phyloP scores from a whole-genome alignment of 805 yeast genomes.

The Suhomyces kilbournensis region DNA sequence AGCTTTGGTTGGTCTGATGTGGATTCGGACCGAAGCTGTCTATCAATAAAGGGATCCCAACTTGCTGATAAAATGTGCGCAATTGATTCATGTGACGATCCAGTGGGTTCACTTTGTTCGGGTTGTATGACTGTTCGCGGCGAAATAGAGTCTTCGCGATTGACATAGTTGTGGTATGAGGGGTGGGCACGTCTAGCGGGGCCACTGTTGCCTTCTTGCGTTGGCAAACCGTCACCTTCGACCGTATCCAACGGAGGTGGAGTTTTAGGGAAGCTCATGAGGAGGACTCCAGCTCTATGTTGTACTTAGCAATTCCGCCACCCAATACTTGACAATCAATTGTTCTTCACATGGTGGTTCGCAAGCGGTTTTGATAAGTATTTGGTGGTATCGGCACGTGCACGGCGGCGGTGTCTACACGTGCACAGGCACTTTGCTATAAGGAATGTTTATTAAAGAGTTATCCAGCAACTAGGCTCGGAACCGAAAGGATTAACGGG shows the following conservation, averaged over 20 bases:
- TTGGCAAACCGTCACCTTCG: not conserved
- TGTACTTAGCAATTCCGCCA: not conserved
- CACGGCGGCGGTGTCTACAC: not conserved
- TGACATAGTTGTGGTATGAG: not conserved
- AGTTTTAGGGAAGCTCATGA: not conserved
- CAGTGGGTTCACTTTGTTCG: not conserved
- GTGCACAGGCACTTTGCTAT: not conserved
- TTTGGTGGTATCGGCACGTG: not conserved
- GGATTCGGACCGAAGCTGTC: not conserved
- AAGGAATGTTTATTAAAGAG: not conserved
- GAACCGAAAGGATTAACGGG: not conserved
- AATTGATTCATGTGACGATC: slow-evolving; percentile 2
- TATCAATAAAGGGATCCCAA: slow-evolving; percentile 8
- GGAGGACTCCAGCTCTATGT: not conserved
- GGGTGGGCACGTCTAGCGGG: not conserved
- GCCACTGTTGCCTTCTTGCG: not conserved
- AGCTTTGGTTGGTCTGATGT: not conserved
- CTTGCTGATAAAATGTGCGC: slow-evolving; percentile 7
- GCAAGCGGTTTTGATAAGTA: not conserved
- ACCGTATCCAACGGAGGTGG: not conserved
- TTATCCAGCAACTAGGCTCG: not conserved
- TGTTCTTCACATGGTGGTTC: not conserved
- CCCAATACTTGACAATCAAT: not conserved
- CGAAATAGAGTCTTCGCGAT: not conserved
- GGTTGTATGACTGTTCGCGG: not conserved